Evolutionary conservation across 1,284 basidiomycete genomes (phyloP), one percentile per base, ranked within the genome.

Genomic region (Ganoderma meredithae): DNA sequence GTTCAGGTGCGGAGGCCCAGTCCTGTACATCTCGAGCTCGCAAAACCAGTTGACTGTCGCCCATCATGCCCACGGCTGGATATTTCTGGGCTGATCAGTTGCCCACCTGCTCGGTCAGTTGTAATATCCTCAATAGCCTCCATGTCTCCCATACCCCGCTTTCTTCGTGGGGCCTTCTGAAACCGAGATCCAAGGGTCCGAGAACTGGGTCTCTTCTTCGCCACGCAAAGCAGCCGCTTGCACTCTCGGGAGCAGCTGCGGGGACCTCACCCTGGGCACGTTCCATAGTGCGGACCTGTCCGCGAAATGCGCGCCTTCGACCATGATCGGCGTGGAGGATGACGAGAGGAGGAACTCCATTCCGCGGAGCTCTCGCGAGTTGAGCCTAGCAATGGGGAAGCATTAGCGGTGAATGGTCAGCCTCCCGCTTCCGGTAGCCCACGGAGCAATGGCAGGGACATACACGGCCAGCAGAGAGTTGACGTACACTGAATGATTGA

Each of bases 391-490:
- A 36, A 27, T 27, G 19, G 13, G 9, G 47, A 0, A 49, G 47
- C 12, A 27, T 39, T 39, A 39, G 36, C 36, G 22, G n/a, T 7
- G 19, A 39, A 15, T n/a, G 5, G n/a, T 15, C 13, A 44, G 41
- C n/a, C 9, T 39, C 36, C 36, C 36, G 0, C 36, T 0, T 6
- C 7, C 36, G 7, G 36, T 8, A 8, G 36, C 36, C 36, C 36
- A 39, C 36, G 36, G 9, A 39, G 2, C 8, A 8, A 62, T 9
- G 13, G 19, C 19, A 6, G 19, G 17, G 25, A 62, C 65, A n/a
- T 66, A 66, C 65, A 66, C 65, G 27, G 60, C 49, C 7, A 66
- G 60, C 41, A 66, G 39, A 2, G 60, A 40, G 53, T 56, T 66
- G 13, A 52, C 65, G n/a, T 62, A 66, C 41, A 66, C 65, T 66